These are phyloP conservation scores for Diaporthe batatas DNA, from an alignment of 2,329 filamentous ascomycete species.

Conservation along the genomic window DNA sequence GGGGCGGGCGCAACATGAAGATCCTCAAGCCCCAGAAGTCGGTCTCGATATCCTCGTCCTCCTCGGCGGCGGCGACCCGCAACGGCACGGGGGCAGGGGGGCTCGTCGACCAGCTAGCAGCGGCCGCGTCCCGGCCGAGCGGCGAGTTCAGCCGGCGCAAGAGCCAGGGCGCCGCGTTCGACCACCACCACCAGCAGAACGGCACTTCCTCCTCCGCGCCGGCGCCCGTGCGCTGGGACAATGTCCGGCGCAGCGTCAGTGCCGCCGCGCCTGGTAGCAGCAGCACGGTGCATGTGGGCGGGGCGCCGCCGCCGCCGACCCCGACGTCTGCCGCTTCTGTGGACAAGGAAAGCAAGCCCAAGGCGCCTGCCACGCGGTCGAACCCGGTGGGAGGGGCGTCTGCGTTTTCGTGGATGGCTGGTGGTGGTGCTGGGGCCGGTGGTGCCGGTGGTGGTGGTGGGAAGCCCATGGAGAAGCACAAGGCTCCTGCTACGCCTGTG, in stretches of 20 bases:
- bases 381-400: constrained; percentile 95
- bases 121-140: constrained; percentile 56
- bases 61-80: constrained; percentile 53
- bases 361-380: constrained; percentile 52
- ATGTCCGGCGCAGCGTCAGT: constrained; percentile 61
- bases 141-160: constrained; percentile 65
- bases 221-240: constrained; percentile 63
- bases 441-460: constrained; percentile 47
- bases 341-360: constrained; percentile 52
- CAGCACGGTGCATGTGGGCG: constrained; percentile 16
- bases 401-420: constrained; percentile 93
- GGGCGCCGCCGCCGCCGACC: constrained; percentile 48
- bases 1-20: constrained; percentile 82
- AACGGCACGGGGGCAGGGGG: constrained; percentile 56
- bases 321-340: constrained; percentile 44
- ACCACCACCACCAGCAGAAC: constrained; percentile 34
- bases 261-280: constrained; percentile 44
- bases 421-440: constrained; percentile 52
- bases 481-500: constrained; percentile 51
- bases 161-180: constrained; percentile 58
- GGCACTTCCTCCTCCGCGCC: constrained; percentile 44
- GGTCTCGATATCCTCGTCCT: constrained; percentile 58
- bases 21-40: constrained; percentile 85
- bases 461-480: constrained; percentile 53
- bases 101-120: constrained; percentile 65